phyloP scores from a whole-genome alignment of 768 basidiomycete species.

The Russula lepida region DNA sequence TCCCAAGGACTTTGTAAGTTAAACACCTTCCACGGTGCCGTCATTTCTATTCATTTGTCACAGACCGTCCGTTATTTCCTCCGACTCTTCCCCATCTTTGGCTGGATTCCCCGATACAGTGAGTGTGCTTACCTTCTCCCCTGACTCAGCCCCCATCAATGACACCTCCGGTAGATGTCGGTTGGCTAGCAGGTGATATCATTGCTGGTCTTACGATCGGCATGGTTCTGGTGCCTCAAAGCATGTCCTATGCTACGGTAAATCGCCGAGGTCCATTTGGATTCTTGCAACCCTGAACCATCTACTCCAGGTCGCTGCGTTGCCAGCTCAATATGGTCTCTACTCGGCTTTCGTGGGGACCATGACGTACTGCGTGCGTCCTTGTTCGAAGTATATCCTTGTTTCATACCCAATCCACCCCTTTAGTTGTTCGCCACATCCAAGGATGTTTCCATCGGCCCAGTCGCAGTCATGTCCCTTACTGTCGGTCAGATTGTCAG shows the following conservation, averaged over 20 bases:
- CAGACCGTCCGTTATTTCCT: constrained; percentile 58
- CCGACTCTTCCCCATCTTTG: constrained; percentile 74
- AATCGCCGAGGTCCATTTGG: neutral
- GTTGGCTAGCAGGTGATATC: constrained; percentile 80
- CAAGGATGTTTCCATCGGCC: constrained; percentile 99
- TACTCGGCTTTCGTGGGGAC: constrained; percentile 92
- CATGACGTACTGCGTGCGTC: constrained; percentile 68
- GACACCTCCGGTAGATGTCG: constrained; percentile 29
- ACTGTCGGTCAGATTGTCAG: constrained; percentile 76
- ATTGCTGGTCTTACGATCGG: constrained; percentile 92
- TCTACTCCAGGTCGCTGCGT: constrained; percentile 61
- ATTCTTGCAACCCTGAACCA: neutral
- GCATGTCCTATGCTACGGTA: constrained; percentile 83
- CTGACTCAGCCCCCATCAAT: neutral
- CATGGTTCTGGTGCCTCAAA: constrained; percentile 90
- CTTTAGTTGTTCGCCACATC: constrained; percentile 87
- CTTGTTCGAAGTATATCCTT: neutral
- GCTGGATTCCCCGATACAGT: constrained; percentile 88
- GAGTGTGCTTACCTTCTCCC: constrained; percentile 22
- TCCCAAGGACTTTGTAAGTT: constrained; percentile 45
- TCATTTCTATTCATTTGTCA: constrained; percentile 7
- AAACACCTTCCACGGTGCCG: neutral
- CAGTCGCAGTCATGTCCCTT: constrained; percentile 97
- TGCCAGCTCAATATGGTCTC: constrained; percentile 82
- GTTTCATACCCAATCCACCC: neutral